These are phyloP conservation scores for Ustilago curta DNA, from an alignment of 1,284 basidiomycete genomes.

Conservation along the genomic window DNA sequence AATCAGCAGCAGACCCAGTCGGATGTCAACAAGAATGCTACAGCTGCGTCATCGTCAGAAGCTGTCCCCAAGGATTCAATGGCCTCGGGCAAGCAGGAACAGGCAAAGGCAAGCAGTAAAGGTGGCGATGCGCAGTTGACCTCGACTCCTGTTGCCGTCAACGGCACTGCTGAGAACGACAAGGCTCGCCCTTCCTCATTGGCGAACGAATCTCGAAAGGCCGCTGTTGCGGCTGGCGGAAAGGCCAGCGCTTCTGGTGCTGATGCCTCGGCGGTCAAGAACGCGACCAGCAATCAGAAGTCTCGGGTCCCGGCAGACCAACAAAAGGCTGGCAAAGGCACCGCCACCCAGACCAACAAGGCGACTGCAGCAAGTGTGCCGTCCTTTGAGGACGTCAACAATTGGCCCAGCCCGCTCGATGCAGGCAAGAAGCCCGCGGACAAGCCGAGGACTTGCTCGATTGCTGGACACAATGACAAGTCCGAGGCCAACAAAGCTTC, in stretches of 20 bases:
- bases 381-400: slow-evolving; percentile 39
- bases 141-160: neutral
- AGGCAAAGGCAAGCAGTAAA: neutral
- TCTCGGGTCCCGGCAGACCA: neutral
- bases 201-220: neutral
- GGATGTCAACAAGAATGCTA: neutral
- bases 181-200: neutral
- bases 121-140: neutral
- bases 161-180: neutral
- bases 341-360: slow-evolving; percentile 1
- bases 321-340: slow-evolving; percentile 18
- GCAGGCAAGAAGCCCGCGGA: slow-evolving; percentile 38
- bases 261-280: slow-evolving; percentile 8
- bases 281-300: slow-evolving; percentile 7
- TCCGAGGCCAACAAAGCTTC: slow-evolving; percentile 1
- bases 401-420: slow-evolving; percentile 51
- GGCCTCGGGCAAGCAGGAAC: neutral
- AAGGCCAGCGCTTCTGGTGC: neutral
- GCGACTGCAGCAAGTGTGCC: slow-evolving; percentile 14
- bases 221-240: neutral
- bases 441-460: slow-evolving; percentile 12
- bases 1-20: slow-evolving; percentile 11
- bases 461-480: neutral
- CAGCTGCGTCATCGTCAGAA: neutral
- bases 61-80: neutral